Percentiles rank a stretch among this genome's conserved stretches.
phyloP scores from a whole-genome alignment of 768 basidiomycete species.

The Gloeostereum incarnatum region DNA sequence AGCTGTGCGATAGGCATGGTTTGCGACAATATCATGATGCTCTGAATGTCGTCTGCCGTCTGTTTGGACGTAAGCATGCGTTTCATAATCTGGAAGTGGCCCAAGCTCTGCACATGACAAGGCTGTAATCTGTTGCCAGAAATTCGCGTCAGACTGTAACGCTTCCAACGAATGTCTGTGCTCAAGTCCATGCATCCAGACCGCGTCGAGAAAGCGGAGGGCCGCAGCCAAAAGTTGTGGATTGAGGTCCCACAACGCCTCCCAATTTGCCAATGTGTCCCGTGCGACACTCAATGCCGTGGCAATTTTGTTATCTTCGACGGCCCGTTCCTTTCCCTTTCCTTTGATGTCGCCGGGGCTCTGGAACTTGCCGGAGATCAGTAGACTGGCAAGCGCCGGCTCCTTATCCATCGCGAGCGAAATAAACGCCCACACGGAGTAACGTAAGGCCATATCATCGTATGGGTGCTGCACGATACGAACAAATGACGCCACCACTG shows the following conservation, averaged over 20 bases:
- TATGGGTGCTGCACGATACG: constrained; percentile 73
- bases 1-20: constrained; percentile 59
- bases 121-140: constrained; percentile 64
- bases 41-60: constrained; percentile 45
- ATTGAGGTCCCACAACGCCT: constrained; percentile 66
- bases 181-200: constrained; percentile 76
- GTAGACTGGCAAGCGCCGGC: constrained; percentile 73
- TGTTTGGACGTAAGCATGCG: constrained; percentile 32
- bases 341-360: constrained; percentile 32
- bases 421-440: constrained; percentile 79
- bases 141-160: constrained; percentile 43
- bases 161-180: constrained; percentile 51
- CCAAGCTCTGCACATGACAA: constrained; percentile 65
- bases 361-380: constrained; percentile 67
- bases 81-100: constrained; percentile 60
- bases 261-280: constrained; percentile 61
- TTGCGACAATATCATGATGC: constrained; percentile 50
- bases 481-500: constrained; percentile 56
- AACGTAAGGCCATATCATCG: constrained; percentile 63
- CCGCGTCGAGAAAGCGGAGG: constrained; percentile 64
- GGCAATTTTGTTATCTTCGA: constrained; percentile 23
- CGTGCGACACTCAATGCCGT: constrained; percentile 65
- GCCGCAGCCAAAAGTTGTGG: constrained; percentile 69
- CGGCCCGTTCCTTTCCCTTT: constrained; percentile 23
- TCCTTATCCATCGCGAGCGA: constrained; percentile 76